phyloP scores from a whole-genome alignment of 2,329 filamentous ascomycete genomes.

The Chlorencoelia australis region DNA sequence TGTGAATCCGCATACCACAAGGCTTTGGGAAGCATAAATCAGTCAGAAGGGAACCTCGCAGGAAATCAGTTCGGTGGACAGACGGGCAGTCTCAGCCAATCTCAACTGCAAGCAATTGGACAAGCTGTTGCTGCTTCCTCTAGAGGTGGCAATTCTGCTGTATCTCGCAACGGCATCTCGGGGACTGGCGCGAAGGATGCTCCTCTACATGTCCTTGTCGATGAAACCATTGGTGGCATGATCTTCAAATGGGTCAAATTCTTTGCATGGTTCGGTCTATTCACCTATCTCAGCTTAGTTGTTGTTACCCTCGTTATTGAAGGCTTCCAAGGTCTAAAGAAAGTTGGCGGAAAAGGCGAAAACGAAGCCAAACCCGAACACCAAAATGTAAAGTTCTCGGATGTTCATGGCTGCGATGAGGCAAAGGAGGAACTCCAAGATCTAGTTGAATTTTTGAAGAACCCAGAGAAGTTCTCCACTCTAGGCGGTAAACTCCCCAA shows the following conservation, averaged over 20 bases:
- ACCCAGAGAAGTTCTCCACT: constrained; percentile 85
- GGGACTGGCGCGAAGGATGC: constrained; percentile 65
- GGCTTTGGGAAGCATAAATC: constrained; percentile 56
- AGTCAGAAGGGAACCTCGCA: constrained; percentile 24
- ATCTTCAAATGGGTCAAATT: constrained; percentile 93
- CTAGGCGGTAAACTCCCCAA: constrained; percentile 95
- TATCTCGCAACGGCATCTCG: constrained; percentile 35
- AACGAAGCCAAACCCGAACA: constrained; percentile 88
- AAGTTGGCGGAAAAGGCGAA: constrained; percentile 57
- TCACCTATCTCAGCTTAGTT: constrained; percentile 71
- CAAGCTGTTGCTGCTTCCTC: constrained; percentile 70
- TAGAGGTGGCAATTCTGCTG: constrained; percentile 53
- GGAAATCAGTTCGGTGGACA: constrained; percentile 16
- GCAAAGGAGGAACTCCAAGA: constrained; percentile 97
- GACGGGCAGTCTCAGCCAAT: constrained; percentile 37
- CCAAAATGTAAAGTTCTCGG: constrained; percentile 81
- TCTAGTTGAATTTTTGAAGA: constrained; percentile 89
- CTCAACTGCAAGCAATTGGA: constrained; percentile 67
- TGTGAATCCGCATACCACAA: constrained; percentile 72
- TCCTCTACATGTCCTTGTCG: constrained; percentile 91
- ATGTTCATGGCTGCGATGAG: constrained; percentile 96
- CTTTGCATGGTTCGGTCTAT: constrained; percentile 64
- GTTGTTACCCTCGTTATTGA: constrained; percentile 77
- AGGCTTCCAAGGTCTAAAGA: constrained; percentile 67
- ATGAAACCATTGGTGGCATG: constrained; percentile 69